A percentile compares a stretch with the other conserved stretches of the same genome.
Evolutionary conservation across 495 filamentous ascomycete species (phyloP).

Genomic region (Penicillium tannophilum): DNA sequence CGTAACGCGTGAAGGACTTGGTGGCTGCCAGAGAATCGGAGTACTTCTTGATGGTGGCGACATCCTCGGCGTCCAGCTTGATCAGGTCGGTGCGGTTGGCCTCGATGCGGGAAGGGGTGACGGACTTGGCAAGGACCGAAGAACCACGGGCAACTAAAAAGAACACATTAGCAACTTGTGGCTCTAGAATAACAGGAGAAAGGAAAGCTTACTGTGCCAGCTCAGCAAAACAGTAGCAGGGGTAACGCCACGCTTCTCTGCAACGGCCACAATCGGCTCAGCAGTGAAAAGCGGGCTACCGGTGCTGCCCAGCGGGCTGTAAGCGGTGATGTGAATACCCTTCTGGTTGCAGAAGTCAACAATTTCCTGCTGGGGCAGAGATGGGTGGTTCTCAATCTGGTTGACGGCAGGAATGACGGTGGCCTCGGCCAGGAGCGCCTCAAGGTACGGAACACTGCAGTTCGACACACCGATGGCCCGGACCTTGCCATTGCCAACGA

Average conservation of each 20-base stretch:
- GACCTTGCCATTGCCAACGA: conserved; percentile 66
- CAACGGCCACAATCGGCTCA: conserved; percentile 67
- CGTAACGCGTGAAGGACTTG: conserved; percentile 67
- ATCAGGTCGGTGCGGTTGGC: conserved; percentile 67
- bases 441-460: conserved; percentile 72
- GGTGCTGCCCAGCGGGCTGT: conserved; percentile 76
- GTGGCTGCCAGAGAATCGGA: conserved; percentile 58
- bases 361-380: conserved; percentile 83
- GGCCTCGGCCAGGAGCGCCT: conserved; percentile 68
- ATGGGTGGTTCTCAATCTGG: conserved; percentile 85
- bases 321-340: conserved; percentile 76
- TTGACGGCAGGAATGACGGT: conserved; percentile 77
- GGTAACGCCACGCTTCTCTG: conserved; percentile 66
- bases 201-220: conserved; percentile 64
- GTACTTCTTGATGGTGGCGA: conserved; percentile 65
- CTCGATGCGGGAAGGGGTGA: conserved; percentile 72
- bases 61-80: conserved; percentile 64
- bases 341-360: conserved; percentile 72
- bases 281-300: conserved; percentile 72
- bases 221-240: conserved; percentile 68
- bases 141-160: conserved; percentile 65
- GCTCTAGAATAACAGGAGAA: background rate
- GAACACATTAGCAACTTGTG: background rate
- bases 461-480: conserved; percentile 83
- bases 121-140: conserved; percentile 79